Percentiles rank a stretch among this genome's conserved stretches.
phyloP scores from a whole-genome alignment of 441 rosid species.

The Syzygium malaccense region DNA sequence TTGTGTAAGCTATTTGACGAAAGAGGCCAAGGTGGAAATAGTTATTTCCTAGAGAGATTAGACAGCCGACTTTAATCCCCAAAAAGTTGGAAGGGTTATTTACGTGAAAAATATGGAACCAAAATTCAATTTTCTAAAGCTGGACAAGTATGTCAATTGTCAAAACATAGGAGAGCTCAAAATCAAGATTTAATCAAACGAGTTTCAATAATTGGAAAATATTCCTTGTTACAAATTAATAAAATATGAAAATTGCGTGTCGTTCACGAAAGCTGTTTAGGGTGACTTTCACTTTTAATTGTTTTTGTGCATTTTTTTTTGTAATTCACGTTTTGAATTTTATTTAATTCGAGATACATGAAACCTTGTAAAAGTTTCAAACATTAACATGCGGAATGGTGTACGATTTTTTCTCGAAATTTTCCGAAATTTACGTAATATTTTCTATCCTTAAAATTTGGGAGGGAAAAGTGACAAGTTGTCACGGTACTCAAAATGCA shows the following conservation, averaged over 20 bases:
- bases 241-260: background rate
- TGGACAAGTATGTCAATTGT: background rate
- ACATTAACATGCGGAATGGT: background rate
- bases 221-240: background rate
- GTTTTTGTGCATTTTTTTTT: background rate
- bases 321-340: background rate
- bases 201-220: background rate
- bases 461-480: background rate
- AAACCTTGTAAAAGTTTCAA: background rate
- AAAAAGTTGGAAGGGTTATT: background rate
- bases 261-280: background rate
- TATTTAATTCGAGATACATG: background rate
- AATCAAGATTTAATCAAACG: background rate
- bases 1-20: background rate
- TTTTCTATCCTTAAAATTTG: background rate
- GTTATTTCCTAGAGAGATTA: background rate
- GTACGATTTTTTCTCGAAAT: background rate
- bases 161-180: background rate
- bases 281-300: background rate
- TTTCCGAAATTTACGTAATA: background rate
- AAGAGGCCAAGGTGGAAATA: background rate
- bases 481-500: too few relatives aligned
- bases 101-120: background rate
- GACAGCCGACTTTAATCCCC: background rate
- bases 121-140: background rate